Evolutionary conservation across 495 filamentous ascomycete genomes (phyloP), one percentile per base, ranked within the genome.

Genomic region (Neurospora tetrasperma): DNA sequence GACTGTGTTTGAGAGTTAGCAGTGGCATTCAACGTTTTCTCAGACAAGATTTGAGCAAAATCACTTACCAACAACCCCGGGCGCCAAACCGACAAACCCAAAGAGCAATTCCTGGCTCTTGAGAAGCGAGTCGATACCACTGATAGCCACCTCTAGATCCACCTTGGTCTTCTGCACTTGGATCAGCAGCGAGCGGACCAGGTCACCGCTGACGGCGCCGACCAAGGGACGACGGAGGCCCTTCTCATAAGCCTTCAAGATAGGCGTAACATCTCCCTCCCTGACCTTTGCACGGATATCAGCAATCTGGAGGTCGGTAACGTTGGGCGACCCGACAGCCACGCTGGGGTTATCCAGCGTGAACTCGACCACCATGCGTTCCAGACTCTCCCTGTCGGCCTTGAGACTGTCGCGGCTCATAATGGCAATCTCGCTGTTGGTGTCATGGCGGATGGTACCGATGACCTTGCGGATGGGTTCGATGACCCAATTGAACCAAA

Each of bases 151-250:
- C 80, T 99, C 96, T 10, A 98, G 91, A 76, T 99, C 96, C 39
- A 99, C 96, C 84, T 98, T 99, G 1, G 96, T 98, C 85, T 98
- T 99, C 79, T 99, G 96, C 66, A 99, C 89, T 79, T 99, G 96
- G 66, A 99, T 97, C 41, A 99, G 86, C 69, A 99, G 87, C 31
- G 96, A 91, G 69, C 96, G 89, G 68, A 98, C 84, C n/a, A 99
- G 83, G 78, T 97, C 94, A 23, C 96, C 96, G 59, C 85, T 85
- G 18, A 98, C 78, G 1, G 93, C 91, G 8, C 94, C 94, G 41
- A 88, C 82, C 48, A 99, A 89, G 27, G 96, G 96, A 43, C 82
- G 88, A 35, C 90, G 86, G 43, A 99, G 79, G 77, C 97, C 96
- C 74, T 89, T 88, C 79, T 98, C 96, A 79, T 97, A 99, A 0